phyloP scores from a whole-genome alignment of 345 rosid genomes.

The Nasturtium officinale region DNA sequence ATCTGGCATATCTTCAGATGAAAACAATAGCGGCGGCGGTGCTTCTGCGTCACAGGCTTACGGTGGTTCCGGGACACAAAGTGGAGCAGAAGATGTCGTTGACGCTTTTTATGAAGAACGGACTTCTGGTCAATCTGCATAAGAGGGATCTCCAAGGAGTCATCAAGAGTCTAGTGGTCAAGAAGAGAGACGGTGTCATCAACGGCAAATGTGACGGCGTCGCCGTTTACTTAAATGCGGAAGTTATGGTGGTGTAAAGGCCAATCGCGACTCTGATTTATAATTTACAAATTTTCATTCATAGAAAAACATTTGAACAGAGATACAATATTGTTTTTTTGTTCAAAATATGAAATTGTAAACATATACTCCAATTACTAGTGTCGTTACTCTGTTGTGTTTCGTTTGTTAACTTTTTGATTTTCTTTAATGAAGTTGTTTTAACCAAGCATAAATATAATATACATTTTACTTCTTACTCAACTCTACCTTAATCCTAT shows the following conservation, averaged over 20 bases:
- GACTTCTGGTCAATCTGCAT: constrained; percentile 66
- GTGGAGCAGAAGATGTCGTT: constrained; percentile 98
- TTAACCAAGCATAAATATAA: not conserved
- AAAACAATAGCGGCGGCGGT: constrained; percentile 85
- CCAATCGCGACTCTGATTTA: not conserved
- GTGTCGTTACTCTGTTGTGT: not conserved
- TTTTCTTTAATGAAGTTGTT: not conserved
- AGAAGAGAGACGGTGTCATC: constrained; percentile 14
- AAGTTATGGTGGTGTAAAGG: constrained; percentile 14
- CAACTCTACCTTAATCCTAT: not conserved
- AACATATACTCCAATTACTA: not conserved
- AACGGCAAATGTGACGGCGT: constrained; percentile 36
- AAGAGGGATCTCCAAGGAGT: constrained; percentile 56
- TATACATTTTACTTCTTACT: not conserved
- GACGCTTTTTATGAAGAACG: constrained; percentile 88
- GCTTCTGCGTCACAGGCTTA: constrained; percentile 66
- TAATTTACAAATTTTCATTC: not conserved
- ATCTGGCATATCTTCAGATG: constrained; percentile 88
- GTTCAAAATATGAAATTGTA: not conserved
- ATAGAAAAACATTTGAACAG: constrained; percentile 8
- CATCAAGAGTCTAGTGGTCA: constrained; percentile 39
- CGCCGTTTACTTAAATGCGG: constrained; percentile 2
- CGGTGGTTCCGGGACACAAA: constrained; percentile 67
- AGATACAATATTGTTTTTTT: constrained; percentile 4
- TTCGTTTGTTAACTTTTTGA: not conserved